Base-by-base conservation (phyloP, 2,329 filamentous ascomycete genomes). In the Aspergillus neotritici region DNA sequence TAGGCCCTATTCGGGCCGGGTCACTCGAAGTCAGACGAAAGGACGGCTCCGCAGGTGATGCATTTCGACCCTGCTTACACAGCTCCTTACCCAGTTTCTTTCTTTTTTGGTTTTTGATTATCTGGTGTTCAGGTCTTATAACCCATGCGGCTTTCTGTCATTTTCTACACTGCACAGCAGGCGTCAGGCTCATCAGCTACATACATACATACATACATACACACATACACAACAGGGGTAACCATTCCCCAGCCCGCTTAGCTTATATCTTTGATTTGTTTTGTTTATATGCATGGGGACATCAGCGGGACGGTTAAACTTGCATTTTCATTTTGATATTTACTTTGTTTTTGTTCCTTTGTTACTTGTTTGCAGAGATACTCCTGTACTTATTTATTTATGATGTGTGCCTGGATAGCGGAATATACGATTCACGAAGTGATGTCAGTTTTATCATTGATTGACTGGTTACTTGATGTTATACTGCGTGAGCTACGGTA, bases 1-100 rank as follows among this genome's bases (percentile, higher is more conserved):
- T 44, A 46, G 52, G 14, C 59, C 62, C 28, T 41, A 51, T 34
- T 8, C 9, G 7, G 59, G 61, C n/a, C 62, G 62, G 30, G 52
- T 64, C 41, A 66, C 63, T 3, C 56, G 63, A 17, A 66, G 63
- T 47, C 63, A 66, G 49, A 61, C 60, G 14, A 56, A 61, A 46
- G 49, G 51, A 43, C 49, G 21, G 21, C 21, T 25, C 54, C 17
- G 55, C 39, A 40, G 41, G 37, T 34, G 50, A 43, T 39, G 52
- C 30, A 39, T 14, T 46, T 14, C 43, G 46, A 25, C 35, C 50
- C 13, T 45, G 50, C 34, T 58, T 36, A 45, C 43, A 11, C 5
- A 14, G 34, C 31, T 31, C 31, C 29, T 28, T 9, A 9, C 25
- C 17, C 17, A 4, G 17, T 21, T 21, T 21, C 17, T 5, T 25